phyloP scores from a whole-genome alignment of 495 filamentous ascomycete species.

The Choiromyces venosus region DNA sequence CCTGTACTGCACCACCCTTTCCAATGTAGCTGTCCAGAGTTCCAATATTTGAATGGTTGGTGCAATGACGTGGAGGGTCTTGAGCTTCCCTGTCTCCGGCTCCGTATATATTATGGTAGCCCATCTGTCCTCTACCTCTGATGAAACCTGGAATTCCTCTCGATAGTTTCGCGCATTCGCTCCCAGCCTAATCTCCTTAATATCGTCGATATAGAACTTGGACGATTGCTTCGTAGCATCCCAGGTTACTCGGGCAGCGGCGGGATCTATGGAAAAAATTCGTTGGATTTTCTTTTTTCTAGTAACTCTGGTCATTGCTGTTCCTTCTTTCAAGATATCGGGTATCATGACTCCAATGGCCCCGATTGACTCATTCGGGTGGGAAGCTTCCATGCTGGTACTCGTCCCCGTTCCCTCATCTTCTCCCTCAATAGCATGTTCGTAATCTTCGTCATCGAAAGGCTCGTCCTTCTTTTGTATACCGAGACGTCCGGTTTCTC shows the following conservation, averaged over 20 bases:
- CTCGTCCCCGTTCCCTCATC: constrained; percentile 32
- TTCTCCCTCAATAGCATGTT: constrained; percentile 51
- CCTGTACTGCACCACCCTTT: constrained; percentile 71
- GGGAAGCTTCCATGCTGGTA: constrained; percentile 43
- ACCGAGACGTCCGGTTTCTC: constrained; percentile 50
- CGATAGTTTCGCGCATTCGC: constrained; percentile 83
- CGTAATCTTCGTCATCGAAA: constrained; percentile 62
- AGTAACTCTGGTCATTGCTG: constrained; percentile 69
- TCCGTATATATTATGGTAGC: constrained; percentile 82
- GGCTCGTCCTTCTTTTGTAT: constrained; percentile 47
- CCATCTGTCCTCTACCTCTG: constrained; percentile 62
- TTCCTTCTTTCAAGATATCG: constrained; percentile 66
- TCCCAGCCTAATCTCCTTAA: constrained; percentile 79
- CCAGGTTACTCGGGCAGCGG: constrained; percentile 81
- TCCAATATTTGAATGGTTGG: constrained; percentile 61
- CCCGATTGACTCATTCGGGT: constrained; percentile 42
- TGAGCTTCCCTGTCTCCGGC: constrained; percentile 62
- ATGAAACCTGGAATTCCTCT: constrained; percentile 67
- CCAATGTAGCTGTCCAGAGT: constrained; percentile 74
- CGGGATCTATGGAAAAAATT: constrained; percentile 69
- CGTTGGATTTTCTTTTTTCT: constrained; percentile 72
- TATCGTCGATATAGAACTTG: constrained; percentile 86
- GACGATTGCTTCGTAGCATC: constrained; percentile 71
- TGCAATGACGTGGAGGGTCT: constrained; percentile 69
- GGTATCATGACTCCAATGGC: constrained; percentile 64